A percentile compares a stretch with the other conserved stretches of the same genome.
These are phyloP conservation scores for Botrytis galanthina DNA, from an alignment of 2,329 filamentous ascomycete species.

Conservation along the genomic window DNA sequence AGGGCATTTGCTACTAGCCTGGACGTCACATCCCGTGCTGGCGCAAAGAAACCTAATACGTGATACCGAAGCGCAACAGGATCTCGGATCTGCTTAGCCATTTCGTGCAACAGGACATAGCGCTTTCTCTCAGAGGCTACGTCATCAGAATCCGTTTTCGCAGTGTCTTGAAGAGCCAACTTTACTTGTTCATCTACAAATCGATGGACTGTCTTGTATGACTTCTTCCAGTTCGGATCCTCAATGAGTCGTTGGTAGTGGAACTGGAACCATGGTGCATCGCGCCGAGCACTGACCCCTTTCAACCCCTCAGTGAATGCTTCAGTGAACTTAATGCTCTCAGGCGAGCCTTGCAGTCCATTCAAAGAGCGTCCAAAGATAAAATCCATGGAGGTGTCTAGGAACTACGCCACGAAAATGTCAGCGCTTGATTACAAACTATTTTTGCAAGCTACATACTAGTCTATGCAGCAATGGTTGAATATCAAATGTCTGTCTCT, in stretches of 20 bases:
- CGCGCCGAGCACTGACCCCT: not conserved
- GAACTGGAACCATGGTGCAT: constrained; percentile 4
- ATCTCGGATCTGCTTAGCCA: constrained; percentile 17
- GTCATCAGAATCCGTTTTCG: not conserved
- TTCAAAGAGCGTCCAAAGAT: constrained; percentile 11
- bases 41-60: constrained; percentile 7
- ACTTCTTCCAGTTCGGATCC: not conserved
- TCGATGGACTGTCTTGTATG: constrained; percentile 9
- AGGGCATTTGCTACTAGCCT: constrained; percentile 3
- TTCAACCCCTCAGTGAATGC: not conserved
- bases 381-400: constrained; percentile 13
- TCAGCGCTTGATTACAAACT: not conserved
- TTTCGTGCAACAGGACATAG: constrained; percentile 13
- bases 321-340: constrained; percentile 6
- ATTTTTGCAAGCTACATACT: not conserved
- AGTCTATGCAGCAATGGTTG: constrained; percentile 11
- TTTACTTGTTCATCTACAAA: constrained; percentile 20
- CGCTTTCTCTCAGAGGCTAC: not conserved
- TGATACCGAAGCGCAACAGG: constrained; percentile 12
- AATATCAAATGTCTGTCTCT: constrained; percentile 14
- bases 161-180: constrained; percentile 17
- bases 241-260: not conserved
- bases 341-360: not conserved
- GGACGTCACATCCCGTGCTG: not conserved
- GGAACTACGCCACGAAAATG: not conserved